These are phyloP conservation scores for Ustilago crameri DNA, from an alignment of 1,284 basidiomycete species.

Conservation along the genomic window DNA sequence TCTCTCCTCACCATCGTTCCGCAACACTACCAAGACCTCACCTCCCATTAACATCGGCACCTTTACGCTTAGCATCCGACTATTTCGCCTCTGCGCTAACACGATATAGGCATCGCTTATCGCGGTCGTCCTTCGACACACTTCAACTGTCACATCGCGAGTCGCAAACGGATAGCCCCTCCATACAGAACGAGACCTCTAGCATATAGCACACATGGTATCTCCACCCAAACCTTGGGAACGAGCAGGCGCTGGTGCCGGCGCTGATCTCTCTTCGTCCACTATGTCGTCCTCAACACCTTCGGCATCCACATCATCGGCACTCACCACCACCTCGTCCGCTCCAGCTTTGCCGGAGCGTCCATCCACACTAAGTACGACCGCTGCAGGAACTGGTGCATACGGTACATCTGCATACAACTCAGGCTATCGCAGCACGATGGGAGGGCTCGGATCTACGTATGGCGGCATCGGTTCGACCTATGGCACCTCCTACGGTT, in stretches of 20 bases:
- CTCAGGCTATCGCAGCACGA: conserved; percentile 45
- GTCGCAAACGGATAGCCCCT: no score
- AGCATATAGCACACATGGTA: conserved; percentile 31
- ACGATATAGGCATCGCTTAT: no score
- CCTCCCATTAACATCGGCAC: no score
- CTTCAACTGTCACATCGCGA: no score
- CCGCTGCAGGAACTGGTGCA: conserved; percentile 24
- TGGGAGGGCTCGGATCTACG: conserved; percentile 54
- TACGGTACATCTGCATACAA: conserved; percentile 40
- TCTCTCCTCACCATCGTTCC: no score
- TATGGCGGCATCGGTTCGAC: conserved; percentile 62
- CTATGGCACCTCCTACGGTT: conserved; percentile 57
- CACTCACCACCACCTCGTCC: conserved; percentile 27
- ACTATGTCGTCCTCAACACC: conserved; percentile 23
- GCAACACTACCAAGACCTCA: no score
- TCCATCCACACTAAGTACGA: conserved; percentile 50
- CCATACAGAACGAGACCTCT: no score
- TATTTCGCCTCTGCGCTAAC: no score
- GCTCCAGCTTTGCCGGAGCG: conserved; percentile 63
- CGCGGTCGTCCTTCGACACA: no score
- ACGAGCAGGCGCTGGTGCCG: conserved; percentile 54
- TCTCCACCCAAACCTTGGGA: conserved; percentile 68
- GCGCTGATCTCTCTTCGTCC: conserved; percentile 25
- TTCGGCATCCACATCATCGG: conserved; percentile 27
- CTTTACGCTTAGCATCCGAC: no score